Evolutionary conservation across 1,139 yeast genomes (phyloP).

Genomic region (Kurtzmaniella quercitrusa): DNA sequence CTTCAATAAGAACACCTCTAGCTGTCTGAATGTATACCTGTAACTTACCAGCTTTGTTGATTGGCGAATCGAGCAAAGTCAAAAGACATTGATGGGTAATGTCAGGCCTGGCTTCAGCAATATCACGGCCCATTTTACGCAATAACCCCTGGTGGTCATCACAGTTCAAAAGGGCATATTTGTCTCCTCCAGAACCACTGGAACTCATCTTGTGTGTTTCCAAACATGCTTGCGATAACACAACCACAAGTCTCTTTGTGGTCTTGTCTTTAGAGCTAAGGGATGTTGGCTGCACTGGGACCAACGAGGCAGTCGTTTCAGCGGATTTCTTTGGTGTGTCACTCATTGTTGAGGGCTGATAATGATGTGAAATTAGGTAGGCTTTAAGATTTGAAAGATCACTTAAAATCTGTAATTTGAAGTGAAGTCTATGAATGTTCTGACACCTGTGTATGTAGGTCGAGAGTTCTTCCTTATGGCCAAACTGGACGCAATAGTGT

Average conservation of each 20-base stretch:
- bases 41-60: constrained; percentile 92
- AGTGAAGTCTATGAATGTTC: too few species aligned
- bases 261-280: constrained; percentile 77
- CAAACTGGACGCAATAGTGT: too few species aligned
- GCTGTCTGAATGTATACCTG: constrained; percentile 97
- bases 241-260: constrained; percentile 84
- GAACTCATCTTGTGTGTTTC: constrained; percentile 88
- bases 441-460: too few species aligned
- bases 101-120: constrained; percentile 97
- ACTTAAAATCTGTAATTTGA: too few species aligned
- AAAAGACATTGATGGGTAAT: constrained; percentile 93
- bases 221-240: constrained; percentile 88
- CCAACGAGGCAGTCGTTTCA: constrained; percentile 57
- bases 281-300: constrained; percentile 82
- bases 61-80: constrained; percentile 90
- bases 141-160: constrained; percentile 97
- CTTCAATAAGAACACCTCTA: constrained; percentile 89
- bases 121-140: constrained; percentile 94
- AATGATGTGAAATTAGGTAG: background rate
- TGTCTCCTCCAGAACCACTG: constrained; percentile 79
- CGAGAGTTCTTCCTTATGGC: too few species aligned
- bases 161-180: constrained; percentile 88
- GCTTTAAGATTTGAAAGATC: too few species aligned
- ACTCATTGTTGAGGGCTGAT: background rate
- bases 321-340: constrained; percentile 6